Evolutionary conservation across 345 rosid genomes (phyloP).

Genomic region (Trapa bicornis): DNA sequence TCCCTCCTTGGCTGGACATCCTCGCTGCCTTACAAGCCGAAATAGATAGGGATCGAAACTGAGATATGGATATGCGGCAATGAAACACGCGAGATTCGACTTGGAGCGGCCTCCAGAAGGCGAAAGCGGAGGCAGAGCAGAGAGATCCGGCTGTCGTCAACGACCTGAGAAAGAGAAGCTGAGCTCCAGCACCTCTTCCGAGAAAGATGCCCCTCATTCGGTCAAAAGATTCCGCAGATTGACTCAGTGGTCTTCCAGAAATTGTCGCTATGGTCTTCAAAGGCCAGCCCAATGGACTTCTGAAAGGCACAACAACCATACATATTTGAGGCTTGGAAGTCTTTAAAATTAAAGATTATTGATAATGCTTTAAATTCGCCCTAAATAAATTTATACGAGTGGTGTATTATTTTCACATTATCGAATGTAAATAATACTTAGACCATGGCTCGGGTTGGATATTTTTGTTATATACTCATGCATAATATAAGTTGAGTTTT

Average conservation of each 20-base stretch:
- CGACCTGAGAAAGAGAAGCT: constrained; percentile 1
- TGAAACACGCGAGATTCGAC: neutral
- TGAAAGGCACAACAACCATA: too few species aligned
- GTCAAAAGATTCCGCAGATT: neutral
- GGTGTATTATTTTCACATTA: too few species aligned
- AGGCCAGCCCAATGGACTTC: neutral
- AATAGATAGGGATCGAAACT: neutral
- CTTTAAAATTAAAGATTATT: too few species aligned
- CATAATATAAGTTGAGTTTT: too few species aligned
- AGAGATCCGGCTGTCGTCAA: neutral
- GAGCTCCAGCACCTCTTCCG: neutral
- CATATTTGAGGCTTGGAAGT: too few species aligned
- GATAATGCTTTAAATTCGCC: too few species aligned
- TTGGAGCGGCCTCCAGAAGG: constrained; percentile 2
- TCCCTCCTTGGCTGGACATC: constrained; percentile 28
- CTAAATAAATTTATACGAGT: too few species aligned
- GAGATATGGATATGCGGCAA: neutral
- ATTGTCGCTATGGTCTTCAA: neutral
- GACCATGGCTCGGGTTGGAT: too few species aligned
- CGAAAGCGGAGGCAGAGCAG: neutral
- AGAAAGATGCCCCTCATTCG: neutral
- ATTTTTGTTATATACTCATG: too few species aligned
- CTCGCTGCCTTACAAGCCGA: constrained; percentile 11
- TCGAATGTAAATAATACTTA: too few species aligned
- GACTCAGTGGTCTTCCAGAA: neutral